These are phyloP conservation scores for Acarospora socialis DNA, from an alignment of 2,329 filamentous ascomycete genomes.

Conservation along the genomic window DNA sequence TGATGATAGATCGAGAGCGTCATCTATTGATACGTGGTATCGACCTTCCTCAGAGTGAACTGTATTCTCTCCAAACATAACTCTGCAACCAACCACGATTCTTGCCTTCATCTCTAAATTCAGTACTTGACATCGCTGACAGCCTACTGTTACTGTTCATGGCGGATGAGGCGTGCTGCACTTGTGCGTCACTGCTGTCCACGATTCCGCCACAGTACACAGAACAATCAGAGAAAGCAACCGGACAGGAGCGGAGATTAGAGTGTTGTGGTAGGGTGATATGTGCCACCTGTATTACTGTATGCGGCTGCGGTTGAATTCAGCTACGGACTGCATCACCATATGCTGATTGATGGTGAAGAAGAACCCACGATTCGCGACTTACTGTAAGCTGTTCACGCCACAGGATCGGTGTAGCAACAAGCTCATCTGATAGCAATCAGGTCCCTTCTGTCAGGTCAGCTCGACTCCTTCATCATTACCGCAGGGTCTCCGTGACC, in stretches of 20 bases:
- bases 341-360: constrained; percentile 16
- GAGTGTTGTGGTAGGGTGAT: constrained; percentile 58
- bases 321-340: background rate
- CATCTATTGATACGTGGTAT: too few relatives aligned
- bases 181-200: constrained; percentile 50
- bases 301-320: constrained; percentile 23
- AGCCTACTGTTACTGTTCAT: too few relatives aligned
- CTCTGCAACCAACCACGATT: too few relatives aligned
- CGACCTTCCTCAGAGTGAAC: too few relatives aligned
- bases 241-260: constrained; percentile 45
- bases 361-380: constrained; percentile 53
- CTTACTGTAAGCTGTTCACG: constrained; percentile 32
- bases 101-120: too few relatives aligned
- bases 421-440: background rate
- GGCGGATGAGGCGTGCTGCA: constrained; percentile 49
- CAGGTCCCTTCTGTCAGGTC: constrained; percentile 61
- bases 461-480: constrained; percentile 45
- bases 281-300: constrained; percentile 55
- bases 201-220: constrained; percentile 38
- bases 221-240: constrained; percentile 46
- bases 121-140: too few relatives aligned
- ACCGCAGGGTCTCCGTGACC: constrained; percentile 49
- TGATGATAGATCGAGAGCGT: too few relatives aligned
- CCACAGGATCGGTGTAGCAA: background rate
- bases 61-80: too few relatives aligned